Conservation (phyloP, 2,329 filamentous ascomycete genomes). For the Madurella mycetomatis region DNA sequence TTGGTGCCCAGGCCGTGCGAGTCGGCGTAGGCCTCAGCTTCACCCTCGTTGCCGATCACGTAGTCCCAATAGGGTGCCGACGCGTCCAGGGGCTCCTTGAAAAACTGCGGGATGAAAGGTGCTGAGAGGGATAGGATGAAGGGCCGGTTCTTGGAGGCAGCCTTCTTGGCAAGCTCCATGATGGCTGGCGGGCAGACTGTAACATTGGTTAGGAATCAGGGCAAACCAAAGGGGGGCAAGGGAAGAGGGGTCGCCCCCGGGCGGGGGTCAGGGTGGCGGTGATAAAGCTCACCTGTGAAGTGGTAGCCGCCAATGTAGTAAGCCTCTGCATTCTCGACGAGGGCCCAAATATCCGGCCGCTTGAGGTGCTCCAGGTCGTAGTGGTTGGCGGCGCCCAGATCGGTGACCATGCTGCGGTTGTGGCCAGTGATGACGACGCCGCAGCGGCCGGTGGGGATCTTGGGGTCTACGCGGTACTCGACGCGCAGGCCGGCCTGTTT, state of each 20-base stretch:
- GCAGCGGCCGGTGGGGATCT: slow-evolving; percentile 83
- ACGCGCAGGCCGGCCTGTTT: slow-evolving; percentile 83
- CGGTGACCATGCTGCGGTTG: slow-evolving; percentile 90
- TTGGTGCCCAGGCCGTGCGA: slow-evolving; percentile 70
- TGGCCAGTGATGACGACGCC: slow-evolving; percentile 96
- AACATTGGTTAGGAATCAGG: neutral
- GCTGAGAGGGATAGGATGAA: slow-evolving; percentile 91
- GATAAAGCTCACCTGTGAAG: slow-evolving; percentile 59
- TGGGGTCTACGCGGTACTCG: slow-evolving; percentile 88
- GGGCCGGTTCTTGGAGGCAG: slow-evolving; percentile 81
- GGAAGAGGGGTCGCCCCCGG: too few species aligned
- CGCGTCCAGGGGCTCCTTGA: slow-evolving; percentile 90
- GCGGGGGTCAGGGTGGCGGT: too few species aligned
- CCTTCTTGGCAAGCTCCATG: slow-evolving; percentile 84
- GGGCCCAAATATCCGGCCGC: slow-evolving; percentile 82
- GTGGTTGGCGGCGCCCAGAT: slow-evolving; percentile 93
- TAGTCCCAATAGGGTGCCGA: slow-evolving; percentile 91
- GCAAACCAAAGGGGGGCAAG: neutral
- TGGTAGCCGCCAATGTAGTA: slow-evolving; percentile 97
- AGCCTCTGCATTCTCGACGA: slow-evolving; percentile 81
- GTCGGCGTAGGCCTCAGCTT: slow-evolving; percentile 83
- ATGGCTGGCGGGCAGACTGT: slow-evolving; percentile 85
- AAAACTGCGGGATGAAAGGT: slow-evolving; percentile 95
- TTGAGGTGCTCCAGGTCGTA: slow-evolving; percentile 94
- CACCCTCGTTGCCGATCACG: slow-evolving; percentile 94